phyloP scores from a whole-genome alignment of 2,329 filamentous ascomycete species.

The Phialophora expanda region DNA sequence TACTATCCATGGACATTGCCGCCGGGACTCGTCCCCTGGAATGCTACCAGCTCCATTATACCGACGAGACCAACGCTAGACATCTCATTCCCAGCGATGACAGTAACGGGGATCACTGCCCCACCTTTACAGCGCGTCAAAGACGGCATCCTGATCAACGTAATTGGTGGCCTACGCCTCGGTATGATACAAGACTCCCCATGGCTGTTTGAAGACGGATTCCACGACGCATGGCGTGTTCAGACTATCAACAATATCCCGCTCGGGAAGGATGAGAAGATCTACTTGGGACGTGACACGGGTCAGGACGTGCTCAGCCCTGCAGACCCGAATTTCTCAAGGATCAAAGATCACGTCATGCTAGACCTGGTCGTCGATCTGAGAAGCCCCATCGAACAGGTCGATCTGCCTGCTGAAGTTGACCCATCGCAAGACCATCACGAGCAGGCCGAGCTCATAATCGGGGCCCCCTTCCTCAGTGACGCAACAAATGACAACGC shows the following conservation, averaged over 20 bases:
- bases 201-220: constrained; percentile 38
- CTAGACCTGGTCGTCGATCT: constrained; percentile 75
- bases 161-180: constrained; percentile 63
- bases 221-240: constrained; percentile 58
- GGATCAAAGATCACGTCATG: constrained; percentile 72
- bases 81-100: constrained; percentile 66
- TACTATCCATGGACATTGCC: constrained; percentile 95
- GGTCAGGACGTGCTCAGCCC: constrained; percentile 68
- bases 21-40: constrained; percentile 70
- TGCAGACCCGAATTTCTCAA: constrained; percentile 81
- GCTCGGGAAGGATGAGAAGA: constrained; percentile 84
- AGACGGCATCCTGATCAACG: constrained; percentile 65
- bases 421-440: constrained; percentile 11
- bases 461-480: constrained; percentile 28
- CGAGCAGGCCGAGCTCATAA: constrained; percentile 11
- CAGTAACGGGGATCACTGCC: constrained; percentile 54
- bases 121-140: constrained; percentile 60
- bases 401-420: constrained; percentile 3
- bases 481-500: constrained; percentile 23
- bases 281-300: constrained; percentile 77
- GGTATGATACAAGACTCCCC: constrained; percentile 57
- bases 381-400: constrained; percentile 35
- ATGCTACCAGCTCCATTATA: constrained; percentile 78
- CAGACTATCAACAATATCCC: constrained; percentile 80
- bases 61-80: constrained; percentile 73